These are phyloP conservation scores for Podaxis sp. DNA, from an alignment of 768 basidiomycete species.

Conservation along the genomic window DNA sequence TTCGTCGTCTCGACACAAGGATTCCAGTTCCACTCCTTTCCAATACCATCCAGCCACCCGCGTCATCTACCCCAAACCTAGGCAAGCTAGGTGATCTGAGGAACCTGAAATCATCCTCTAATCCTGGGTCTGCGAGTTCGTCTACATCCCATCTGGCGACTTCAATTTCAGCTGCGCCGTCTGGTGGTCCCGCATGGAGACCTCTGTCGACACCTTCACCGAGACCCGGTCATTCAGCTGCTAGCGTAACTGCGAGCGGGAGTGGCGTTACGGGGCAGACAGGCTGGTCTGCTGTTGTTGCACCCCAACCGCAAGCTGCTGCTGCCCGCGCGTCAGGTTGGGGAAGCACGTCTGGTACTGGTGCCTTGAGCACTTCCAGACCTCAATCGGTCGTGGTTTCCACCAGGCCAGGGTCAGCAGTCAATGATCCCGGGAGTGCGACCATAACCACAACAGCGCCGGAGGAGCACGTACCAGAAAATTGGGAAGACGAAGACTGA, in stretches of 20 bases:
- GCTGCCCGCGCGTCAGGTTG: not conserved
- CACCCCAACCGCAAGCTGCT: slow-evolving; percentile 8
- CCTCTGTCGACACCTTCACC: slow-evolving; percentile 7
- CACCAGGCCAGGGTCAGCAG: slow-evolving; percentile 6
- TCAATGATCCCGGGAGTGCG: slow-evolving; percentile 8
- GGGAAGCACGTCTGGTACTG: not conserved
- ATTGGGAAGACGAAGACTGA: slow-evolving; percentile 37
- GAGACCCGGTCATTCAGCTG: not conserved
- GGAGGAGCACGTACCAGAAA: slow-evolving; percentile 28
- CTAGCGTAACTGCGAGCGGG: not conserved
- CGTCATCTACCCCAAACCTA: slow-evolving; percentile 32
- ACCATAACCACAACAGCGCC: slow-evolving; percentile 17
- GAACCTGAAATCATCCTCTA: slow-evolving; percentile 19
- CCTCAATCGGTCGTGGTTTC: not conserved
- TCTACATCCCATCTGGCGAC: slow-evolving; percentile 5
- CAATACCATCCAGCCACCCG: slow-evolving; percentile 25
- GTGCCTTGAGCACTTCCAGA: not conserved
- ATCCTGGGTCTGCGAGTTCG: slow-evolving; percentile 12
- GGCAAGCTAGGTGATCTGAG: slow-evolving; percentile 66
- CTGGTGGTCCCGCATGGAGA: slow-evolving; percentile 14
- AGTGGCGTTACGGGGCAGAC: not conserved
- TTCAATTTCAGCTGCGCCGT: not conserved
- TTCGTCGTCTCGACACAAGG: slow-evolving; percentile 80
- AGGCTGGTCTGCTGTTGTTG: slow-evolving; percentile 6
- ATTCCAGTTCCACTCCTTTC: slow-evolving; percentile 75